These are phyloP conservation scores for Mycena vulgaris DNA, from an alignment of 768 basidiomycete genomes.

Conservation along the genomic window DNA sequence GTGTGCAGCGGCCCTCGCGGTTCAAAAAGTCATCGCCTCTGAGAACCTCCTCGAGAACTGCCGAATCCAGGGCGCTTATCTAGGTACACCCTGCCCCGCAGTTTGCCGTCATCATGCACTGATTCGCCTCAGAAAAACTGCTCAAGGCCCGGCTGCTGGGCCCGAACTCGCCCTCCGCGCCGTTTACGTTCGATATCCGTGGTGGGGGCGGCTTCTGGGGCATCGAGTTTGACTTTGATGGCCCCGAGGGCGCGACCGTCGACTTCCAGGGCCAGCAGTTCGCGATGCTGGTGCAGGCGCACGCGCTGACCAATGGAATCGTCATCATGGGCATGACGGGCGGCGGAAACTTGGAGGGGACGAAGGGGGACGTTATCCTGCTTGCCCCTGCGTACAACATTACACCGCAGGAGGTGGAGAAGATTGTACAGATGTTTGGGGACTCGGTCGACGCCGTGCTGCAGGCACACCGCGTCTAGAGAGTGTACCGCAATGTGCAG, in stretches of 20 bases:
- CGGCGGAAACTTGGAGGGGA: conserved; percentile 78
- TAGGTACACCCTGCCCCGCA: conserved; percentile 52
- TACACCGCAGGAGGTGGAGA: conserved; percentile 76
- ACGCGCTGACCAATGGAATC: conserved; percentile 75
- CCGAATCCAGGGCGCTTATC: conserved; percentile 70
- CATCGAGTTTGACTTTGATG: conserved; percentile 83
- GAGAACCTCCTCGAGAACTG: conserved; percentile 82
- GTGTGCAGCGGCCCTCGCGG: conserved; percentile 86
- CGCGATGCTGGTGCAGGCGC: conserved; percentile 80
- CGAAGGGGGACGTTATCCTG: conserved; percentile 78
- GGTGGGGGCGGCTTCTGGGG: conserved; percentile 90
- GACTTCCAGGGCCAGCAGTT: conserved; percentile 71
- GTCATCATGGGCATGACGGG: conserved; percentile 84
- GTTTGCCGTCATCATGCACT: conserved; percentile 31
- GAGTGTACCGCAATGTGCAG: conserved; percentile 41
- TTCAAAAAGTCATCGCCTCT: conserved; percentile 78
- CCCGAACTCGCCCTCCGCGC: conserved; percentile 70
- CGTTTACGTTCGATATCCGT: conserved; percentile 84
- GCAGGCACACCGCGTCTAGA: conserved; percentile 50
- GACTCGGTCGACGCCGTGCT: conserved; percentile 77
- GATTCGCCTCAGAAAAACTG: conserved; percentile 54
- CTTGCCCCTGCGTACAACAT: conserved; percentile 88
- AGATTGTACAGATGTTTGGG: conserved; percentile 78
- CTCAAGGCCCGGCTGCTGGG: conserved; percentile 69
- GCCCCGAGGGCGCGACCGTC: conserved; percentile 55